Base-by-base conservation (phyloP, 176 grass and related monocot species). In the Eragrostis nindensis region DNA sequence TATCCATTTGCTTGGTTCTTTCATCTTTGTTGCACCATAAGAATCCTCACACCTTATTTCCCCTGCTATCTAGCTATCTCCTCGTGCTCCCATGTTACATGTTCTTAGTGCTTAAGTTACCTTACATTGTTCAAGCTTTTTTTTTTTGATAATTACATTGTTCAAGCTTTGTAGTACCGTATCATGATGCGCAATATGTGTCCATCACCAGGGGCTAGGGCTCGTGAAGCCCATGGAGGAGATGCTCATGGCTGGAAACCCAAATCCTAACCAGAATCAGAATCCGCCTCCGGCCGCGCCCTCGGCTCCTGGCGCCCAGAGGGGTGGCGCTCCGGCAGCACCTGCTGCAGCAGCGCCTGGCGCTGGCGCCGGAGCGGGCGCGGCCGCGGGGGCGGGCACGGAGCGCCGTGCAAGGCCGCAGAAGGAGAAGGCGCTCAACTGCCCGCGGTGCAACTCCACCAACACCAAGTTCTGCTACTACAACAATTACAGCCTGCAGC, bases 381-480 rank as follows among this genome's bases (percentile, higher is more conserved):
- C 81, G 71, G 77, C 65, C 19, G 57, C 76, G 0, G 82, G 74
- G 8, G 63, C 77, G 3, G 71, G 82, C 47, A 60, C 76, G 60
- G 86, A 90, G 83, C 79, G 86, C 75, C 87, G 89, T 52, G 74
- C 70, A 27, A 72, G 92, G 74, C 92, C 92, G 29, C 88, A 85
- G 74, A 94, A 94, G 92, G 92, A 94, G 85, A 87, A 94, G 52
- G 83, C 86, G 39, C 89, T 91, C 80, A 91, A 94, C 75, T 94
- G 92, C 72, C 92, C 92, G 27, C 74, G 92, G 92, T 94, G 92
- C 88, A 90, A 90, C 88, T 94, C 92, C 38, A 90, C 92, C 53
- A 94, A 97, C 56, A 97, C 94, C 70, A 97, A 94, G 78, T 97
- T 97, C 89, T 97, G 94, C 89, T 97, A 97, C 72, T 97, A 97